Conservation (phyloP, 2,329 filamentous ascomycete species). For the Chaetothyriales sp. region DNA sequence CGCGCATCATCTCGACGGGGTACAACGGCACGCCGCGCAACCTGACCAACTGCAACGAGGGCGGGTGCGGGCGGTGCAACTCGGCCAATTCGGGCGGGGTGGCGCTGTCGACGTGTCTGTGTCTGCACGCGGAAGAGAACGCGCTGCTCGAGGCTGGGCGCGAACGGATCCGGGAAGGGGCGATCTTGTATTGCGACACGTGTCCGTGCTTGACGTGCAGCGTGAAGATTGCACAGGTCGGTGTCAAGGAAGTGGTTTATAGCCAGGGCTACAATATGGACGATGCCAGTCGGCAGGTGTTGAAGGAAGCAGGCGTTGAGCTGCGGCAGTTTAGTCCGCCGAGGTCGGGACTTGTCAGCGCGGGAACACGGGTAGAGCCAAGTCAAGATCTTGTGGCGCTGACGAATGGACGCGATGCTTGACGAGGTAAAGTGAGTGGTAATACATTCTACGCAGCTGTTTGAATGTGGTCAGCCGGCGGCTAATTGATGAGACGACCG, state of each 20-base stretch:
- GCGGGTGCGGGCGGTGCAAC: slow-evolving; percentile 83
- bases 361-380: neutral
- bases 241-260: slow-evolving; percentile 91
- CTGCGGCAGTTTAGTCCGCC: slow-evolving; percentile 58
- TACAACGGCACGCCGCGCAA: slow-evolving; percentile 96
- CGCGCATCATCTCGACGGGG: slow-evolving; percentile 77
- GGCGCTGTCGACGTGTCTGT: slow-evolving; percentile 74
- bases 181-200: slow-evolving; percentile 85
- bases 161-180: slow-evolving; percentile 70
- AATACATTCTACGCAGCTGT: no score
- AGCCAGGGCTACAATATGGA: slow-evolving; percentile 94
- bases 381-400: neutral
- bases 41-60: slow-evolving; percentile 79
- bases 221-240: slow-evolving; percentile 96
- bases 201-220: slow-evolving; percentile 96
- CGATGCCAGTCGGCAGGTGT: slow-evolving; percentile 63
- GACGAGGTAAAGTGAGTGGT: neutral
- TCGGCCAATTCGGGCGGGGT: slow-evolving; percentile 52
- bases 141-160: slow-evolving; percentile 85
- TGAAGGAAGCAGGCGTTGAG: slow-evolving; percentile 68
- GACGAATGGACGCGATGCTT: neutral
- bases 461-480: no score
- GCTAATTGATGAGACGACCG: no score
- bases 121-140: slow-evolving; percentile 97
- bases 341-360: slow-evolving; percentile 11